phyloP scores from a whole-genome alignment of 2,329 filamentous ascomycete genomes.

The Tolypocladium album region DNA sequence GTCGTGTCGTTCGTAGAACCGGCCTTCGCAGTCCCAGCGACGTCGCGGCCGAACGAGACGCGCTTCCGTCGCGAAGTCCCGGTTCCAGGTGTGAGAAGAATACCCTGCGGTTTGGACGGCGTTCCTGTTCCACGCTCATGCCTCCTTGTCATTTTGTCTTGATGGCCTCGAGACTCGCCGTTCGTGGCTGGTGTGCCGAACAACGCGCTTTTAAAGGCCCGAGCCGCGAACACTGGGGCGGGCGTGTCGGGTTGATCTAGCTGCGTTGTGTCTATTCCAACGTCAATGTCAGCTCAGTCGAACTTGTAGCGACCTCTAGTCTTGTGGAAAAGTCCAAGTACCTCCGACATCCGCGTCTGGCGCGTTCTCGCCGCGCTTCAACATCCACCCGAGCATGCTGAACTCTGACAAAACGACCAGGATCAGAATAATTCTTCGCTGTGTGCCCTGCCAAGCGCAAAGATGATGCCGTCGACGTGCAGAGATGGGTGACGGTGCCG shows the following conservation, averaged over 20 bases:
- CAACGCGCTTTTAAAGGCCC: conserved; percentile 52
- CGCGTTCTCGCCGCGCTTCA: conserved; percentile 34
- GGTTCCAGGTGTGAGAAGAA: conserved; percentile 54
- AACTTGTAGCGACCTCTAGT: background rate
- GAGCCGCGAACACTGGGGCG: conserved; percentile 54
- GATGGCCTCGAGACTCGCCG: conserved; percentile 18
- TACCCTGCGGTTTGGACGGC: conserved; percentile 43
- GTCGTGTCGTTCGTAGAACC: conserved; percentile 18
- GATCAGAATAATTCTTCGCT: background rate
- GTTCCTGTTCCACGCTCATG: conserved; percentile 25
- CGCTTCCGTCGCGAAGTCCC: conserved; percentile 50
- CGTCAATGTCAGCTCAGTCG: background rate
- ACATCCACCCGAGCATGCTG: conserved; percentile 49
- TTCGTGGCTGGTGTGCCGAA: conserved; percentile 45
- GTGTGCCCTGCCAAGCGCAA: background rate
- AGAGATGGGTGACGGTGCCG: background rate
- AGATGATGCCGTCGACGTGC: background rate
- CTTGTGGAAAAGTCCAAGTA: background rate
- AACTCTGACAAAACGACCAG: background rate
- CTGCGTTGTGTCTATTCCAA: conserved; percentile 29
- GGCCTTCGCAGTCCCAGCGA: conserved; percentile 29
- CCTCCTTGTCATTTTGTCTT: conserved; percentile 12
- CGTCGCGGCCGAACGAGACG: conserved; percentile 53
- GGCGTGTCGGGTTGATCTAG: conserved; percentile 53
- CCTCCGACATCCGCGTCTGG: conserved; percentile 17